These are phyloP conservation scores for Neopestalotiopsis sp. DNA, from an alignment of 2,329 filamentous ascomycete species.

Conservation along the genomic window DNA sequence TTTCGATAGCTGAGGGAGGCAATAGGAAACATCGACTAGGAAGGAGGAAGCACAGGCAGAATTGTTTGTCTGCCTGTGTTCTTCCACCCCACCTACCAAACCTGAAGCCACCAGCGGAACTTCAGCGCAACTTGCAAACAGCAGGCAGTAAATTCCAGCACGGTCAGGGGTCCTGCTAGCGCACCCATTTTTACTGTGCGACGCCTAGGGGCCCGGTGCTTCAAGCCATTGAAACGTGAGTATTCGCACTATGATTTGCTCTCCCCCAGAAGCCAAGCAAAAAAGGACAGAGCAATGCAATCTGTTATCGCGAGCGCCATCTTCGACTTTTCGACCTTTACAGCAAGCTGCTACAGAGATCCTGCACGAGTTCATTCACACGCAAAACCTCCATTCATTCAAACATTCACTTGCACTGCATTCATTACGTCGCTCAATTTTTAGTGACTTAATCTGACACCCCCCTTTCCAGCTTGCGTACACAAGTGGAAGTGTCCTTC, in stretches of 20 bases:
- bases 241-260: neutral
- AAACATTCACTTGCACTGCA: neutral
- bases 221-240: conserved; percentile 15
- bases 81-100: neutral
- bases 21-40: neutral
- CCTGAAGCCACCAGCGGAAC: neutral
- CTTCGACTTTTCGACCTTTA: neutral
- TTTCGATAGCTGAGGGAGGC: conserved; percentile 5
- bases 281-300: neutral
- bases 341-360: neutral
- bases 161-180: conserved; percentile 15
- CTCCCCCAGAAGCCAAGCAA: neutral
- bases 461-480: neutral
- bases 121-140: neutral
- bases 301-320: conserved; percentile 12
- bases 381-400: neutral
- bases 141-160: neutral
- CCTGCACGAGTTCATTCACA: neutral
- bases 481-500: neutral
- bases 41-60: neutral
- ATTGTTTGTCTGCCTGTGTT: neutral
- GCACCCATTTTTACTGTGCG: neutral
- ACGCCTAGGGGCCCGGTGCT: conserved; percentile 10
- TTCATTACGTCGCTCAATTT: neutral
- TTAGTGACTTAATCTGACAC: neutral